Conservation (phyloP, 1,284 basidiomycete species). For the Naganishia sp. region DNA sequence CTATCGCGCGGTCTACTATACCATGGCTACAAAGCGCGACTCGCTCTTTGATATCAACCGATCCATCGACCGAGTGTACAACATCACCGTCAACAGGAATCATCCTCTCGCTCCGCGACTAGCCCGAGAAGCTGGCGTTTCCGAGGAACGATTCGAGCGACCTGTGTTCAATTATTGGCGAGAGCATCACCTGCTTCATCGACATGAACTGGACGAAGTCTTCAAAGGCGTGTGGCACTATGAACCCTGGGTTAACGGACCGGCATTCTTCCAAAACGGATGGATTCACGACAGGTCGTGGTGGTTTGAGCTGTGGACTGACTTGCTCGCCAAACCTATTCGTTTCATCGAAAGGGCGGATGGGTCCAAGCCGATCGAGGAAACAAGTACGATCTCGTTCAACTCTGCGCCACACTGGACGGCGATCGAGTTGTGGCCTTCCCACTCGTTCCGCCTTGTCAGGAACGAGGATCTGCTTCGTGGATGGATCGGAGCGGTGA, state of each 20-base stretch:
- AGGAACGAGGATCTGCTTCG: slow-evolving; percentile 12
- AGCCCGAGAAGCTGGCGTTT: slow-evolving; percentile 14
- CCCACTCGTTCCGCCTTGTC: background rate
- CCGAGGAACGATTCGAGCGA: background rate
- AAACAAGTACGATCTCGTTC: slow-evolving; percentile 21
- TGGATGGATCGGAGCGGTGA: slow-evolving; percentile 19
- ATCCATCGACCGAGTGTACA: slow-evolving; percentile 5
- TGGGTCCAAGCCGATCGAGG: background rate
- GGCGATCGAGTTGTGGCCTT: slow-evolving; percentile 3
- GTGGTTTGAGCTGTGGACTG: slow-evolving; percentile 23
- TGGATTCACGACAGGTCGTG: slow-evolving; percentile 14
- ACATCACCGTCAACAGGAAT: slow-evolving; percentile 14
- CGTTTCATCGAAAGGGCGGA: background rate
- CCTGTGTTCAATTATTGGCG: slow-evolving; percentile 25
- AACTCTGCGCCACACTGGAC: slow-evolving; percentile 28
- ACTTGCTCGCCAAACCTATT: slow-evolving; percentile 8
- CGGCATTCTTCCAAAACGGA: slow-evolving; percentile 6
- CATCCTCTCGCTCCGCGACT: slow-evolving; percentile 3
- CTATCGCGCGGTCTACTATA: background rate
- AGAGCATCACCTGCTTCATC: slow-evolving; percentile 26
- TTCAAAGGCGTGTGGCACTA: slow-evolving; percentile 14
- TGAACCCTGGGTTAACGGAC: slow-evolving; percentile 7
- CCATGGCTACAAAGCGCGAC: background rate
- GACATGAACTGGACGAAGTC: slow-evolving; percentile 13
- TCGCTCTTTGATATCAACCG: background rate